Conservation (phyloP, 1,284 basidiomycete species). For the Ustilago loliicola region DNA sequence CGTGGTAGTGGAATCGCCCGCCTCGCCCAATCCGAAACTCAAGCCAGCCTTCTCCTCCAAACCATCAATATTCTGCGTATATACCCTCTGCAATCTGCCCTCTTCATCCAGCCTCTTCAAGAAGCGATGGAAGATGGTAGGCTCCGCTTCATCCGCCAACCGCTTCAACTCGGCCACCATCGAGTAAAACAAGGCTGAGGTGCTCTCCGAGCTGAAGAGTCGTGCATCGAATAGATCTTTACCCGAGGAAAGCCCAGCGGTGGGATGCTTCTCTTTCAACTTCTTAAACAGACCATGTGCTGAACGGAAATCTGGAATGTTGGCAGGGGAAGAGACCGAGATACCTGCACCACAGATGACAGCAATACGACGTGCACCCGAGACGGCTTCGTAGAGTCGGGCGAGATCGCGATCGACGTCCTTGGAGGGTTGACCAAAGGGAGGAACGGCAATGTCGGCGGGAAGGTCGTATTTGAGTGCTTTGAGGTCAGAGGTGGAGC, state of each 20-base stretch:
- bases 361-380: conserved; percentile 84
- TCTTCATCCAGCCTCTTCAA: conserved; percentile 85
- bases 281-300: conserved; percentile 84
- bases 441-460: conserved; percentile 44
- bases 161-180: conserved; percentile 91
- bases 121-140: conserved; percentile 88
- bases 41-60: conserved; percentile 84
- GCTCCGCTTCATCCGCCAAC: conserved; percentile 83
- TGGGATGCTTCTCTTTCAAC: conserved; percentile 81
- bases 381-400: conserved; percentile 73
- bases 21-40: conserved; percentile 72
- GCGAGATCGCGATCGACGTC: conserved; percentile 63
- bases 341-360: conserved; percentile 92
- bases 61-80: conserved; percentile 96
- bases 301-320: conserved; percentile 93
- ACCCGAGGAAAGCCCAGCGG: conserved; percentile 78
- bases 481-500: conserved; percentile 48
- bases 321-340: conserved; percentile 80
- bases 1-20: conserved; percentile 51
- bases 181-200: conserved; percentile 86
- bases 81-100: conserved; percentile 86
- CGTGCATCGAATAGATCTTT: conserved; percentile 93
- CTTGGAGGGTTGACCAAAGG: conserved; percentile 50
- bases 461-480: conserved; percentile 57
- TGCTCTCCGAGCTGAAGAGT: conserved; percentile 82